These are phyloP conservation scores for Corrigiola litoralis DNA, from an alignment of 179 eudicot species.

Conservation along the genomic window DNA sequence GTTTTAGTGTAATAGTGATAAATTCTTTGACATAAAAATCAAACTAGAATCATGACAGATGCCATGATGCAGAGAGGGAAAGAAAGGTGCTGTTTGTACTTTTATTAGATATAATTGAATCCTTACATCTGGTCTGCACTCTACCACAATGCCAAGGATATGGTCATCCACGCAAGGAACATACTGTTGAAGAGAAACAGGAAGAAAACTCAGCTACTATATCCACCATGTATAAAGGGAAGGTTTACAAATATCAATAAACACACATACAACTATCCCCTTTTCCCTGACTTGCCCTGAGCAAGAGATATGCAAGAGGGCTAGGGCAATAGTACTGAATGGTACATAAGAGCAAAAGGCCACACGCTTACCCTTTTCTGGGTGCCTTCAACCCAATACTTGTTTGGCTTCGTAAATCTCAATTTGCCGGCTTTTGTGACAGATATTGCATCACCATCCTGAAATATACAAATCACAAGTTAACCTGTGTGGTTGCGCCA, in stretches of 20 bases:
- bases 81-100: not conserved
- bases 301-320: not conserved
- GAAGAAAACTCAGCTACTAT: not conserved
- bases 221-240: too few relatives aligned
- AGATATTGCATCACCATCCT: constrained; percentile 76
- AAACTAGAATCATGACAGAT: too few relatives aligned
- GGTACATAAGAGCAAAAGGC: not conserved
- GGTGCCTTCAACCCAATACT: constrained; percentile 94
- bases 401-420: constrained; percentile 71
- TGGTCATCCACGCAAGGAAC: constrained; percentile 80
- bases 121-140: constrained; percentile 81
- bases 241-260: too few relatives aligned
- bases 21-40: too few relatives aligned
- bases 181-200: constrained; percentile 49
- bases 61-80: not conserved
- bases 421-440: constrained; percentile 73
- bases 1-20: too few relatives aligned
- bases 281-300: too few relatives aligned
- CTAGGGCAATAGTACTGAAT: not conserved
- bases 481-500: too few relatives aligned
- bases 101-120: constrained; percentile 11
- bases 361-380: constrained; percentile 64
- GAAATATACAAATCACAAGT: constrained; percentile 18
- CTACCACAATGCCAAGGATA: constrained; percentile 86
- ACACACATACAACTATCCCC: too few relatives aligned